These are phyloP conservation scores for Didymosphaeria variabile DNA, from an alignment of 2,329 filamentous ascomycete species.

Conservation along the genomic window DNA sequence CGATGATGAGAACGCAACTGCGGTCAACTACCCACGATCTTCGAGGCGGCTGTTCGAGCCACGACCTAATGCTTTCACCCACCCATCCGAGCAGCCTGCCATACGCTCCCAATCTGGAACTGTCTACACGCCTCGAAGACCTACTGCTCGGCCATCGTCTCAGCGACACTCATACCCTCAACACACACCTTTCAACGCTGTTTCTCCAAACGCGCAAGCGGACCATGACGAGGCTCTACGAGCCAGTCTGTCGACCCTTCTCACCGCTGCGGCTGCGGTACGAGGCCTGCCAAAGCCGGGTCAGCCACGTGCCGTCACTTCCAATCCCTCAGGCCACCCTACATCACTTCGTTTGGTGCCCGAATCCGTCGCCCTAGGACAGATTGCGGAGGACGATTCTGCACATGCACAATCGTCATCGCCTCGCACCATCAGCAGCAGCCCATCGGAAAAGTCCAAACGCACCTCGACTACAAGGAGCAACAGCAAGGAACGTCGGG, in stretches of 20 bases:
- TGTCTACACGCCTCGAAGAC: conserved; percentile 55
- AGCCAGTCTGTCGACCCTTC: conserved; percentile 90
- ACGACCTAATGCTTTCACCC: conserved; percentile 91
- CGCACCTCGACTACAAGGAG: conserved; percentile 49
- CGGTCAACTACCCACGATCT: conserved; percentile 70
- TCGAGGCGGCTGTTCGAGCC: conserved; percentile 74
- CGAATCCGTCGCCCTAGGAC: conserved; percentile 65
- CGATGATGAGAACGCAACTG: conserved; percentile 82
- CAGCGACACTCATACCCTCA: conserved; percentile 56
- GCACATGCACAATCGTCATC: conserved; percentile 35
- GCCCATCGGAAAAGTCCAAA: conserved; percentile 52
- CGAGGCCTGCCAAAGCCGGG: conserved; percentile 75
- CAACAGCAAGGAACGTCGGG: conserved; percentile 56
- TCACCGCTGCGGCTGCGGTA: conserved; percentile 94
- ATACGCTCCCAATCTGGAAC: conserved; percentile 57
- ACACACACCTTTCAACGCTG: conserved; percentile 70
- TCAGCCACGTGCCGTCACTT: conserved; percentile 45
- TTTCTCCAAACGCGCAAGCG: conserved; percentile 78
- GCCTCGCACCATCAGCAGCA: conserved; percentile 37
- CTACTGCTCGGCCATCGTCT: conserved; percentile 37
- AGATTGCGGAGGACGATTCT: conserved; percentile 39
- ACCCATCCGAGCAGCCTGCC: conserved; percentile 68
- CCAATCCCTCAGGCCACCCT: conserved; percentile 54
- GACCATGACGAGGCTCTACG: conserved; percentile 94
- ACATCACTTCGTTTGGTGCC: conserved; percentile 67